These are phyloP conservation scores for Apiospora arundinis DNA, from an alignment of 2,329 filamentous ascomycete species.

Conservation along the genomic window DNA sequence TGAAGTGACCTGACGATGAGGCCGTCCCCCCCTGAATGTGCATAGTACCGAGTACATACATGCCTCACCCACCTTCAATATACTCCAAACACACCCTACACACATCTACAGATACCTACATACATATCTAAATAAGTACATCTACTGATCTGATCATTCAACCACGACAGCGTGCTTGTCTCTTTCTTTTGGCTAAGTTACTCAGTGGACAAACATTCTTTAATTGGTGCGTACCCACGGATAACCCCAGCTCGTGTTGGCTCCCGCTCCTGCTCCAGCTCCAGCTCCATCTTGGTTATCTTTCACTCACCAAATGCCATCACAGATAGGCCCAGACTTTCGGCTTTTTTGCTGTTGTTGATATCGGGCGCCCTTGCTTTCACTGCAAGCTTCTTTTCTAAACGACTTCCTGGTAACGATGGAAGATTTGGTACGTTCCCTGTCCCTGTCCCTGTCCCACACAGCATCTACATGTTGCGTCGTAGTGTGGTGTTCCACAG, in stretches of 20 bases:
- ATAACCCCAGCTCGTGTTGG: not conserved
- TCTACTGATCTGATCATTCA: not conserved
- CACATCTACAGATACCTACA: constrained; percentile 25
- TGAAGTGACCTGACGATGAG: constrained; percentile 14
- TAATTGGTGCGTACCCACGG: constrained; percentile 48
- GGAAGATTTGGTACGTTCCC: constrained; percentile 50
- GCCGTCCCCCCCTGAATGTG: not conserved
- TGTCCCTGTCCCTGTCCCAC: not conserved
- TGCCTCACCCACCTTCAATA: too few relatives aligned
- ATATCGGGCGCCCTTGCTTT: constrained; percentile 52
- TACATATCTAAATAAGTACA: not conserved
- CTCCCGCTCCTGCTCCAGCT: not conserved
- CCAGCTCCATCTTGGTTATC: too few relatives aligned
- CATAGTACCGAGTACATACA: not conserved
- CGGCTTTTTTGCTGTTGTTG: constrained; percentile 53
- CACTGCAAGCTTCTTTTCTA: constrained; percentile 48
- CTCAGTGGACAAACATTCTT: constrained; percentile 53
- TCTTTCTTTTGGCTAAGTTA: constrained; percentile 57
- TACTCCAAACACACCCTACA: not conserved
- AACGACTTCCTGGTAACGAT: constrained; percentile 54
- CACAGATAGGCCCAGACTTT: constrained; percentile 56
- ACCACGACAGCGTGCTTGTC: constrained; percentile 46
- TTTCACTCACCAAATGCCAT: not conserved
- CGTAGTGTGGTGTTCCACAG: not conserved
- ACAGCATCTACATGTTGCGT: not conserved